Evolutionary conservation across 768 basidiomycete species (phyloP).

Genomic region (Termitomyces sp.): DNA sequence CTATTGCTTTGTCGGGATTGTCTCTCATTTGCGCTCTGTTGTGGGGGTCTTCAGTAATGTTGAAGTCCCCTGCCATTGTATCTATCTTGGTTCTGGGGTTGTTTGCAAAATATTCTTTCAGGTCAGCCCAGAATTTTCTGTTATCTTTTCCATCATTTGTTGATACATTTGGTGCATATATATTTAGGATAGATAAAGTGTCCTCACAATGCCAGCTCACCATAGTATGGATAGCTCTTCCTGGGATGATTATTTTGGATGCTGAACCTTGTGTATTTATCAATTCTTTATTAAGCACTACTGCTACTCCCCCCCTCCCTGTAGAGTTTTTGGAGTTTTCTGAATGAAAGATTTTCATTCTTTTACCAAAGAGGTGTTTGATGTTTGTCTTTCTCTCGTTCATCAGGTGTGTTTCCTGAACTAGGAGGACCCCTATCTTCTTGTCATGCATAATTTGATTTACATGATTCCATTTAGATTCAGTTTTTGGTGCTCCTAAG

Average conservation of each 20-base stretch:
- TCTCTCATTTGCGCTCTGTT: too few relatives aligned
- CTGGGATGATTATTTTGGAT: neutral
- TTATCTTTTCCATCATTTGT: too few relatives aligned
- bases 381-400: neutral
- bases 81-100: too few relatives aligned
- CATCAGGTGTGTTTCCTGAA: neutral
- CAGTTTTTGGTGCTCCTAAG: fast-evolving
- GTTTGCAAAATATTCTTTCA: too few relatives aligned
- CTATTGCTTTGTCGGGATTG: too few relatives aligned
- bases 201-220: neutral
- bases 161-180: neutral
- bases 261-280: neutral
- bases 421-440: neutral
- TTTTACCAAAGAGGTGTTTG: neutral
- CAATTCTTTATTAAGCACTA: neutral
- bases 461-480: neutral
- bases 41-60: too few relatives aligned
- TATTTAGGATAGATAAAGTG: neutral
- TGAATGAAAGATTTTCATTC: neutral
- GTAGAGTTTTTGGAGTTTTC: neutral
- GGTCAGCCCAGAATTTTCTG: too few relatives aligned
- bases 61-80: too few relatives aligned
- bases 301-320: neutral
- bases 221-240: neutral
- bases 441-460: neutral